Evolutionary conservation across 768 basidiomycete species (phyloP).

Genomic region (Lactarius psammicola): DNA sequence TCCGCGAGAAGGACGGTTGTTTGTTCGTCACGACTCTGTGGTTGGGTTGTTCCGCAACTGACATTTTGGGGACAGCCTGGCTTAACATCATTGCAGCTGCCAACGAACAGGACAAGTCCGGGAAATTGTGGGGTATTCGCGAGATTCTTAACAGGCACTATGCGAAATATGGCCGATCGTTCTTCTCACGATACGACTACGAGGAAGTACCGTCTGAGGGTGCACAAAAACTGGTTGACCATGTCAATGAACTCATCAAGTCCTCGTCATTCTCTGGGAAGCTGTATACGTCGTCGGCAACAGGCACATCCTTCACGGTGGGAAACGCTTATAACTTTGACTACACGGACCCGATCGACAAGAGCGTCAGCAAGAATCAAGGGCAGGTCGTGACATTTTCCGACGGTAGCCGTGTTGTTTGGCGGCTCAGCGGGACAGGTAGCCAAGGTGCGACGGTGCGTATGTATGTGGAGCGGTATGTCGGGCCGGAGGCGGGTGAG

Average conservation of each 20-base stretch:
- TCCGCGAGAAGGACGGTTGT: conserved; percentile 98
- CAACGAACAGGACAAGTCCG: conserved; percentile 57
- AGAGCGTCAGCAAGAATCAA: conserved; percentile 90
- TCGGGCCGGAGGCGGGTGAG: conserved; percentile 64
- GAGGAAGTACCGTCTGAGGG: conserved; percentile 94
- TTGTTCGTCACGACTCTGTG: conserved; percentile 50
- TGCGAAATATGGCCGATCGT: conserved; percentile 89
- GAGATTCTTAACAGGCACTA: conserved; percentile 89
- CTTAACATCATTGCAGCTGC: conserved; percentile 94
- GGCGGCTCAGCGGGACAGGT: conserved; percentile 94
- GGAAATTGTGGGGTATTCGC: conserved; percentile 83
- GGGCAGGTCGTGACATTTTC: conserved; percentile 91
- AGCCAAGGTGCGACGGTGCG: conserved; percentile 95
- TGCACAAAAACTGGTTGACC: conserved; percentile 79
- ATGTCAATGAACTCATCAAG: conserved; percentile 70
- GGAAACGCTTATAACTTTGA: conserved; percentile 81
- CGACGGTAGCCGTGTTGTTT: conserved; percentile 93
- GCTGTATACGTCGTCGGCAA: conserved; percentile 62
- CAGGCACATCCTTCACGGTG: conserved; percentile 72
- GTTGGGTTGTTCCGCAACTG: background rate
- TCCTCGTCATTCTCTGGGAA: conserved; percentile 68
- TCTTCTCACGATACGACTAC: conserved; percentile 99
- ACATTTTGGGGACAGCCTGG: conserved; percentile 63
- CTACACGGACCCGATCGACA: conserved; percentile 98
- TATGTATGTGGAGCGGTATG: conserved; percentile 93